Evolutionary conservation across 306 rosid genomes (phyloP).

Genomic region (Cicer bijugum): DNA sequence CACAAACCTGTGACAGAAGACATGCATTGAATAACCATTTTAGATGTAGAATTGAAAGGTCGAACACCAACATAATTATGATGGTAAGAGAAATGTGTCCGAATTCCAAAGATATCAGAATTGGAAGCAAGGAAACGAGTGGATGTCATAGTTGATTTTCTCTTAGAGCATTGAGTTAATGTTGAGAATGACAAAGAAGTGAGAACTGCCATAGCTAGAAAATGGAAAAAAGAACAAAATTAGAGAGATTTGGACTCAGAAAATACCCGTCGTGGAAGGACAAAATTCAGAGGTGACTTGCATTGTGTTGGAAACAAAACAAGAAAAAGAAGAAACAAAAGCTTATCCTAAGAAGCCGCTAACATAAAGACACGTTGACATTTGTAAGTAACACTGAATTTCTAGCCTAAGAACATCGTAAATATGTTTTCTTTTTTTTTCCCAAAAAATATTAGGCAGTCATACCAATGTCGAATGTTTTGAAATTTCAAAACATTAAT

Average conservation of each 20-base stretch:
- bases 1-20: slow-evolving; percentile 60
- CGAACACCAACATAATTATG: slow-evolving; percentile 42
- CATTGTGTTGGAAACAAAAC: slow-evolving; percentile 41
- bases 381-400: not conserved
- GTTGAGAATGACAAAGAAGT: slow-evolving; percentile 72
- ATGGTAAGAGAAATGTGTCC: slow-evolving; percentile 50
- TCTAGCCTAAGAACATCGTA: not conserved
- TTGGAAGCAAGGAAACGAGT: slow-evolving; percentile 58
- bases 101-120: slow-evolving; percentile 51
- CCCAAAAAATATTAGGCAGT: too few relatives aligned
- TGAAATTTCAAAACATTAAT: too few relatives aligned
- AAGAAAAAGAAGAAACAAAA: slow-evolving; percentile 38
- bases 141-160: slow-evolving; percentile 46
- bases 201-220: slow-evolving; percentile 66
- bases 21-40: slow-evolving; percentile 71
- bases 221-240: slow-evolving; percentile 7
- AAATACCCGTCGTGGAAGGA: slow-evolving; percentile 39
- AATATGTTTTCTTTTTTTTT: too few relatives aligned
- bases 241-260: slow-evolving; percentile 28
- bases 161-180: slow-evolving; percentile 57
- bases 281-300: slow-evolving; percentile 27
- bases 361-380: slow-evolving; percentile 53
- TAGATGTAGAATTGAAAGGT: slow-evolving; percentile 50
- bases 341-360: slow-evolving; percentile 70
- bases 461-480: too few relatives aligned